phyloP scores from a whole-genome alignment of 2,329 filamentous ascomycete species.

The Thelonectria discophora region DNA sequence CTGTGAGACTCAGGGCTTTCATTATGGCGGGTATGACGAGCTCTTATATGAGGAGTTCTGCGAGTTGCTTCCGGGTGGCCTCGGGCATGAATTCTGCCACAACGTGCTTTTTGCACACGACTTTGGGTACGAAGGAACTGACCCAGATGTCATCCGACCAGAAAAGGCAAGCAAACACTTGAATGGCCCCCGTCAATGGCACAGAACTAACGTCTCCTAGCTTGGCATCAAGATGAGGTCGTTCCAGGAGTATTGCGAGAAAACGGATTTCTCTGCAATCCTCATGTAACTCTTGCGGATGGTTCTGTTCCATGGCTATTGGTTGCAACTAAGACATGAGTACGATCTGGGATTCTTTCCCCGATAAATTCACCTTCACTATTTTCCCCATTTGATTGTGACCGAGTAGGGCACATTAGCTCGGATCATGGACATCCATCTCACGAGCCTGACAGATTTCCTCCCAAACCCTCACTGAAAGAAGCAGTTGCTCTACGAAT shows the following conservation, averaged over 20 bases:
- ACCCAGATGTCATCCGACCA: conserved; percentile 24
- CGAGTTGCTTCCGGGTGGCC: conserved; percentile 24
- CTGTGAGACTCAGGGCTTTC: conserved; percentile 28
- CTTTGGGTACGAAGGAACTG: conserved; percentile 28
- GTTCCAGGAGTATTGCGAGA: conserved; percentile 12
- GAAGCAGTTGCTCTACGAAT: no score
- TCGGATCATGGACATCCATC: no score
- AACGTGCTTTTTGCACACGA: conserved; percentile 29
- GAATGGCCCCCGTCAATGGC: background rate
- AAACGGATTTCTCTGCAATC: conserved; percentile 13
- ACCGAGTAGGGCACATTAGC: no score
- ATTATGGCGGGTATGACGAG: conserved; percentile 31
- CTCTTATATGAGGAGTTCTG: conserved; percentile 25
- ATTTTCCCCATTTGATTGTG: no score
- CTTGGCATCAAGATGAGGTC: conserved; percentile 14
- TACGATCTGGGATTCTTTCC: no score
- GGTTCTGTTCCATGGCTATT: no score
- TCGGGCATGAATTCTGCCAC: conserved; percentile 29
- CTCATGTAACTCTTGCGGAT: background rate
- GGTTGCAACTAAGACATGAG: no score
- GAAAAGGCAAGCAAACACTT: conserved; percentile 18
- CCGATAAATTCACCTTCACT: no score
- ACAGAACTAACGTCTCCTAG: background rate
- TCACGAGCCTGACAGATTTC: no score
- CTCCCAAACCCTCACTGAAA: no score